Evolutionary conservation across 2,329 filamentous ascomycete genomes (phyloP).

Genomic region (Colletotrichum sp.): DNA sequence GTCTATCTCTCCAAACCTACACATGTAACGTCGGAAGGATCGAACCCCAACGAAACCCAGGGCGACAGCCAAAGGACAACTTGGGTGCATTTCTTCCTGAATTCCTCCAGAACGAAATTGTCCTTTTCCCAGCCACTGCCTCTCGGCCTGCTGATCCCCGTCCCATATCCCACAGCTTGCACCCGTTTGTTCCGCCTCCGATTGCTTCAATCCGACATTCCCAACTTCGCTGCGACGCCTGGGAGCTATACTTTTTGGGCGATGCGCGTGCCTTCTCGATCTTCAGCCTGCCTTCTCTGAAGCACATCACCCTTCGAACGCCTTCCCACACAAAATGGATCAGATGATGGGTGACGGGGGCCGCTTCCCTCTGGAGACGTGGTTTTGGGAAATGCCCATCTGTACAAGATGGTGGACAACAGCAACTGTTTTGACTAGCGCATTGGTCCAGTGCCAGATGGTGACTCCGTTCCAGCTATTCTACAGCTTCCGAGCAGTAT

Average conservation of each 20-base stretch:
- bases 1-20: neutral
- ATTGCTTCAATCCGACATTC: neutral
- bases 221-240: neutral
- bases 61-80: neutral
- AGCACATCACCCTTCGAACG: neutral
- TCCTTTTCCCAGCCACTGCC: neutral
- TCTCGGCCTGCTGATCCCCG: neutral
- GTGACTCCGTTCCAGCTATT: conserved; percentile 95
- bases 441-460: conserved; percentile 91
- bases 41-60: neutral
- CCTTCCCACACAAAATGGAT: conserved; percentile 47
- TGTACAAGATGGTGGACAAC: conserved; percentile 98
- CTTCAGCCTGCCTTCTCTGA: neutral
- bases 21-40: neutral
- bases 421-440: conserved; percentile 84
- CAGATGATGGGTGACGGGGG: conserved; percentile 64
- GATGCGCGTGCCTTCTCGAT: neutral
- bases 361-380: conserved; percentile 85
- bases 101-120: neutral
- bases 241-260: neutral
- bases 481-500: conserved; percentile 93
- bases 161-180: neutral
- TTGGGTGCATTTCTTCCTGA: neutral
- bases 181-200: neutral
- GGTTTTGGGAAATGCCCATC: conserved; percentile 98